phyloP scores from a whole-genome alignment of 1,284 basidiomycete genomes.

The Malassezia cuniculi region DNA sequence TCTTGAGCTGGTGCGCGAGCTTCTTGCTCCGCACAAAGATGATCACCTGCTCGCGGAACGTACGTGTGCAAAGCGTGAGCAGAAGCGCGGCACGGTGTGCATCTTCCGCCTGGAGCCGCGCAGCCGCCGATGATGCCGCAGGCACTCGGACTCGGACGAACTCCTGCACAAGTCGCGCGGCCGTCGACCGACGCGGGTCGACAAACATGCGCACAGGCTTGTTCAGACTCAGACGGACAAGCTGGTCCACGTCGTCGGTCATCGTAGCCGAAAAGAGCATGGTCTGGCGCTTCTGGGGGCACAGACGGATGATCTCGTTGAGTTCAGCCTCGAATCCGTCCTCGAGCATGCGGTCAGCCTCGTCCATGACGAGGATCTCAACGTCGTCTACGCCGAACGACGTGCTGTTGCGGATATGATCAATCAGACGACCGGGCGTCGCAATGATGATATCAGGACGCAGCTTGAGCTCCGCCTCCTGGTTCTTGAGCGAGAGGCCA shows the following conservation, averaged over 20 bases:
- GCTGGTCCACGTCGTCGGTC: constrained; percentile 86
- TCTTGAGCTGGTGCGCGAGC: constrained; percentile 86
- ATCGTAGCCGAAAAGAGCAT: constrained; percentile 98
- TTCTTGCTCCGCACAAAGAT: constrained; percentile 93
- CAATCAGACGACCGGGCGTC: constrained; percentile 49
- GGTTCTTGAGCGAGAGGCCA: constrained; percentile 30
- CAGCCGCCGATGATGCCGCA: constrained; percentile 46
- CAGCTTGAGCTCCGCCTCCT: constrained; percentile 43
- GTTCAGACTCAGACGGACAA: constrained; percentile 78
- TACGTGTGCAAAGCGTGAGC: constrained; percentile 69
- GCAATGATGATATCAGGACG: constrained; percentile 48
- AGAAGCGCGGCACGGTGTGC: constrained; percentile 61
- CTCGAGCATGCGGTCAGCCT: constrained; percentile 93
- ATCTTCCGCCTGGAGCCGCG: constrained; percentile 51
- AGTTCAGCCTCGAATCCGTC: constrained; percentile 96
- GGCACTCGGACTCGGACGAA: constrained; percentile 50
- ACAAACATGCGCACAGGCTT: constrained; percentile 56
- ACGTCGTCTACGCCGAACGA: constrained; percentile 84
- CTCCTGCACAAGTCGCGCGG: constrained; percentile 81
- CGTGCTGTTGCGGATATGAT: constrained; percentile 73
- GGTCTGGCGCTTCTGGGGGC: constrained; percentile 77
- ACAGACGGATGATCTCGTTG: constrained; percentile 77
- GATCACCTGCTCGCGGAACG: constrained; percentile 71
- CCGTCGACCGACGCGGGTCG: constrained; percentile 54
- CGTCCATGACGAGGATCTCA: constrained; percentile 86